Conservation (phyloP, 2,329 filamentous ascomycete species). For the Ophiostoma himal-ulmi region DNA sequence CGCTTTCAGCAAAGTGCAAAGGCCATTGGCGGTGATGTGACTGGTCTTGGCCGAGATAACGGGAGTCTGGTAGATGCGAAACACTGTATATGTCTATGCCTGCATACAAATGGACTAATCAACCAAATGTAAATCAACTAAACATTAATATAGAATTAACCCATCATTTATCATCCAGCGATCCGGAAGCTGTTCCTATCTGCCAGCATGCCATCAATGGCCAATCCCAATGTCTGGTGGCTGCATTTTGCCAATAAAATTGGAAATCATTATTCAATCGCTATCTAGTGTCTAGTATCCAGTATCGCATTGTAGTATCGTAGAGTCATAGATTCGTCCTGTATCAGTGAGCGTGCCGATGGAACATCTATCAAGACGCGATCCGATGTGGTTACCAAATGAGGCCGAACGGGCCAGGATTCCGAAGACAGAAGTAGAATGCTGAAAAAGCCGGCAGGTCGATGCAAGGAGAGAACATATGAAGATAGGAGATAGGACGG, state of each 20-base stretch:
- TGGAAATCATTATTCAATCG: neutral
- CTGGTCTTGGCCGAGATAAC: constrained; percentile 2
- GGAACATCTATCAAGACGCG: neutral
- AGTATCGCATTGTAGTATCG: neutral
- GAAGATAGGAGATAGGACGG: neutral
- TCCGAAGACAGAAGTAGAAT: neutral
- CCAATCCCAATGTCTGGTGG: neutral
- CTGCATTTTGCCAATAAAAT: neutral
- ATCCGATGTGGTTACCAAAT: neutral
- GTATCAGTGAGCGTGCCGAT: neutral
- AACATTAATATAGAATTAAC: neutral
- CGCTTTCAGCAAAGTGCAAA: neutral
- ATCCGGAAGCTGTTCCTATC: constrained; percentile 8
- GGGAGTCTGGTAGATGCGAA: too few species aligned
- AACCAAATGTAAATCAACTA: too few species aligned
- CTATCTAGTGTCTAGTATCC: neutral
- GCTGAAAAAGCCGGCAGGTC: neutral
- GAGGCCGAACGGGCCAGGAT: neutral
- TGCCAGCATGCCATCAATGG: neutral
- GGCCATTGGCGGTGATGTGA: neutral
- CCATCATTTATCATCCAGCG: neutral
- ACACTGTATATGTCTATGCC: too few species aligned
- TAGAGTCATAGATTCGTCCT: neutral
- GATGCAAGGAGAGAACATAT: neutral
- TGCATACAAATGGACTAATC: neutral